phyloP scores from a whole-genome alignment of 371 early-diverging fungal species.

The Capniomyces stellatus region DNA sequence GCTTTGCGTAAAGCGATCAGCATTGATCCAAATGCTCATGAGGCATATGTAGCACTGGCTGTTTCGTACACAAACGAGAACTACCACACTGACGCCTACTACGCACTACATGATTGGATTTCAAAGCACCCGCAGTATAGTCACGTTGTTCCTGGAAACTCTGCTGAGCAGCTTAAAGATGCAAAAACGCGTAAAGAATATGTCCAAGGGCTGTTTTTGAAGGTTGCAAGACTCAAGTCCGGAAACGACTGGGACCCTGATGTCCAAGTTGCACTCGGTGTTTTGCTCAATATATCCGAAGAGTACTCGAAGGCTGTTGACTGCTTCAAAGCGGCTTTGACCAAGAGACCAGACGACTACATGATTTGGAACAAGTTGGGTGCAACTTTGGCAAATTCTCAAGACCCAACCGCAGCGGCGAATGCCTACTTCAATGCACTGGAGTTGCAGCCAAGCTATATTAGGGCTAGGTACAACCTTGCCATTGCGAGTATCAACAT shows the following conservation, averaged over 20 bases:
- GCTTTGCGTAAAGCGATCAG: constrained; percentile 63
- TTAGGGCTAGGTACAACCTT: constrained; percentile 88
- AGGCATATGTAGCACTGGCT: constrained; percentile 71
- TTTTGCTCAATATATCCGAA: constrained; percentile 73
- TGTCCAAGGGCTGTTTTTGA: constrained; percentile 55
- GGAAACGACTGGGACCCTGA: constrained; percentile 68
- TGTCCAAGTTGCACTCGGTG: constrained; percentile 84
- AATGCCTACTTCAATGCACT: constrained; percentile 85
- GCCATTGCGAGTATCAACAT: constrained; percentile 83
- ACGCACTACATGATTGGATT: constrained; percentile 77
- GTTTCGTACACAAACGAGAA: constrained; percentile 90
- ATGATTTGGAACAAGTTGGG: constrained; percentile 91
- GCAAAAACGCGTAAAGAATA: constrained; percentile 34
- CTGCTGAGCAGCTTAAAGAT: constrained; percentile 8
- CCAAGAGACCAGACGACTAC: constrained; percentile 77
- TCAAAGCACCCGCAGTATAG: constrained; percentile 46
- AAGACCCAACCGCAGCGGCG: constrained; percentile 53
- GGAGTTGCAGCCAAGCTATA: constrained; percentile 80
- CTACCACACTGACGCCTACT: constrained; percentile 64
- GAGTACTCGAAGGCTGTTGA: constrained; percentile 90
- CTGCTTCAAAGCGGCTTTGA: constrained; percentile 85
- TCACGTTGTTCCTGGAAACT: constrained; percentile 13
- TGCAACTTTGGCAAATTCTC: constrained; percentile 84
- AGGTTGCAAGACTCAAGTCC: constrained; percentile 50
- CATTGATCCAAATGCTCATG: constrained; percentile 45